Conservation (phyloP, 1,284 basidiomycete species). For the Vanrija sp. region DNA sequence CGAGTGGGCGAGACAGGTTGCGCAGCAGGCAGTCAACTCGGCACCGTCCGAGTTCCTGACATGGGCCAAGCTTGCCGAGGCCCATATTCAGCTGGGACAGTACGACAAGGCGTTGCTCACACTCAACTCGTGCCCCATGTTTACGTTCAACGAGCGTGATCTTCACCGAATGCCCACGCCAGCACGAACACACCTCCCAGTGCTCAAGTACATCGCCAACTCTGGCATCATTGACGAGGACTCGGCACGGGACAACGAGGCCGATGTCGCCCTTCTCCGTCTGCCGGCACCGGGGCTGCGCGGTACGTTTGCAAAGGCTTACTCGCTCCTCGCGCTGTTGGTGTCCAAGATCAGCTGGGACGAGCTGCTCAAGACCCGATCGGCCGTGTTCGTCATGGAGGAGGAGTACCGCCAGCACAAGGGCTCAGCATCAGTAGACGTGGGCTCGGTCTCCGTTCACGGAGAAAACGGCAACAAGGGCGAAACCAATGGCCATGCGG, state of each 20-base stretch:
- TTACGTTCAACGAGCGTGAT: slow-evolving; percentile 97
- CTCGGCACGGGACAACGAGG: slow-evolving; percentile 75
- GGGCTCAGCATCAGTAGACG: slow-evolving; percentile 54
- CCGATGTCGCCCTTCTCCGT: slow-evolving; percentile 86
- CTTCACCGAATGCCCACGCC: slow-evolving; percentile 82
- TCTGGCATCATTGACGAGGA: slow-evolving; percentile 58
- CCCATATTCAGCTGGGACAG: slow-evolving; percentile 85
- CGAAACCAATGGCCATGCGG: slow-evolving; percentile 45
- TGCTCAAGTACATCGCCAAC: slow-evolving; percentile 79
- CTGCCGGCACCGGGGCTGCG: slow-evolving; percentile 89
- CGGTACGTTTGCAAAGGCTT: slow-evolving; percentile 94
- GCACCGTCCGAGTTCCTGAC: slow-evolving; percentile 97
- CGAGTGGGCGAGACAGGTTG: slow-evolving; percentile 89
- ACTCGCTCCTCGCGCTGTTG: slow-evolving; percentile 80
- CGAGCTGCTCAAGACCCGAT: slow-evolving; percentile 90
- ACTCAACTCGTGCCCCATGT: slow-evolving; percentile 99
- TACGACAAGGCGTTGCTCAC: slow-evolving; percentile 85
- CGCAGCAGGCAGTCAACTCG: slow-evolving; percentile 92
- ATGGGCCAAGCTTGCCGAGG: slow-evolving; percentile 95
- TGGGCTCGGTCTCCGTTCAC: neutral
- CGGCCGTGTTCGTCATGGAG: slow-evolving; percentile 97
- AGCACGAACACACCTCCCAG: slow-evolving; percentile 77
- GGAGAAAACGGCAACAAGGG: neutral
- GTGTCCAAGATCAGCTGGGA: slow-evolving; percentile 97
- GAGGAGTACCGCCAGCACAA: slow-evolving; percentile 82